Evolutionary conservation across 345 rosid genomes (phyloP), one percentile per base, ranked within the genome.

Genomic region (Pistacia vera): DNA sequence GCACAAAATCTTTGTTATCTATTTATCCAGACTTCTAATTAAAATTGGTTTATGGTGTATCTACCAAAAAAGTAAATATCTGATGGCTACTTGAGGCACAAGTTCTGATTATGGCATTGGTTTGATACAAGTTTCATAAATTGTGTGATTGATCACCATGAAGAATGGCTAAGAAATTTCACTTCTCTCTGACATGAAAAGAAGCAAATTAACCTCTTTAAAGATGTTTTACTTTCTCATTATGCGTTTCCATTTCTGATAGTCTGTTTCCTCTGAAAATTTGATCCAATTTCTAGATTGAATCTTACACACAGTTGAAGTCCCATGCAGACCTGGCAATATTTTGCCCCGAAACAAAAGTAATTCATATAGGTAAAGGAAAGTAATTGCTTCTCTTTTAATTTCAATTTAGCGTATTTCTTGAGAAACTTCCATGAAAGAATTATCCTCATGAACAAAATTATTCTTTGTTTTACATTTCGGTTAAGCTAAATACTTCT

Each of bases 401-500:
- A 30, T 55, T 36, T 59, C 78, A 67, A 46, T 38, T 35, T 28
- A 71, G 41, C 46, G 55, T 70, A 49, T 76, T 66, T 74, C 64
- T 41, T 67, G 16, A 25, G 57, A 38, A 64, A 70, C 41, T 60
- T 3, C 46, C 52, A 52, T 25, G 33, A 30, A 72, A 46, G 66
- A 57, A n/a, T 75, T 70, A 62, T 70, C 52, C 70, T 49, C 68
- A 78, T 35, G 79, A 81, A 70, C 73, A 81, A 76, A 80, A 81
- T 62, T 59, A 71, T 2, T 58, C 33, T 28, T 80, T 55, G 65
- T 49, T 72, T 82, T 77, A 78, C 80, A 70, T 66, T 76, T 57
- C 41, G 69, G 52, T 89, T 82, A 95, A 86, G 91, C 97, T 81
- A 95, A 85, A 71, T 87, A 93, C 85, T 95, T 93, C 88, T 95